phyloP scores from a whole-genome alignment of 1,139 yeast species.

The Scheffersomyces lignicola region DNA sequence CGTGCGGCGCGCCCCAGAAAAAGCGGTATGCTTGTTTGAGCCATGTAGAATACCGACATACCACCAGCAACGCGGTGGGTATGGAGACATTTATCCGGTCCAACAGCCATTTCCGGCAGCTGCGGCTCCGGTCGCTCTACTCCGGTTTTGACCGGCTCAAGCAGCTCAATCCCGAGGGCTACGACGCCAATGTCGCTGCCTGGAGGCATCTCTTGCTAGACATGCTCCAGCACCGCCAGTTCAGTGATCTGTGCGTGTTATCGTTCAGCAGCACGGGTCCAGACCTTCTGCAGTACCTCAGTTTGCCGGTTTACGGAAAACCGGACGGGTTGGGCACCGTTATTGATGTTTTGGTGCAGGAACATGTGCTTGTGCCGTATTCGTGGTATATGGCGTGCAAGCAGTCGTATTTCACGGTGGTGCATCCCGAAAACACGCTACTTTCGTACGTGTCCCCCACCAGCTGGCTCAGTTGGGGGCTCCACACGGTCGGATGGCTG shows the following conservation, averaged over 20 bases:
- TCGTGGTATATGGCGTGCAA: conserved; percentile 16
- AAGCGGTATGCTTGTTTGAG: too few species aligned
- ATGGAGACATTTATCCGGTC: conserved; percentile 17
- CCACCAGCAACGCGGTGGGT: conserved; percentile 2
- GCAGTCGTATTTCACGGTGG: conserved; percentile 11
- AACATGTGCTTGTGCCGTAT: conserved; percentile 23
- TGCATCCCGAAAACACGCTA: conserved; percentile 11
- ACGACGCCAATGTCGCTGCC: conserved; percentile 64
- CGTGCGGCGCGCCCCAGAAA: too few species aligned
- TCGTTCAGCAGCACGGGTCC: conserved; percentile 25
- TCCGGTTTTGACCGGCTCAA: conserved; percentile 56
- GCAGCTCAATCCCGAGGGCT: conserved; percentile 66
- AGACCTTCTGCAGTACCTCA: conserved; percentile 18
- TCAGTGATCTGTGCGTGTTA: conserved; percentile 16
- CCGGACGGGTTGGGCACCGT: conserved; percentile 27
- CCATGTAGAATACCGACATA: too few species aligned
- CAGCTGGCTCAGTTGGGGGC: conserved; percentile 23
- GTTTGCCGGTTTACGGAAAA: conserved; percentile 28
- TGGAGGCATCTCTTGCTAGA: conserved; percentile 45
- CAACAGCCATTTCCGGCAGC: conserved; percentile 36
- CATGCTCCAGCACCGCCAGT: conserved; percentile 15
- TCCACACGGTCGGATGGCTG: conserved; percentile 9
- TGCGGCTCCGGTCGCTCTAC: conserved; percentile 63
- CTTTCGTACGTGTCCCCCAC: conserved; percentile 19
- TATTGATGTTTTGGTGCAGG: conserved; percentile 25